These are phyloP conservation scores for Silene vulgaris DNA, from an alignment of 179 eudicot genomes.

Conservation along the genomic window DNA sequence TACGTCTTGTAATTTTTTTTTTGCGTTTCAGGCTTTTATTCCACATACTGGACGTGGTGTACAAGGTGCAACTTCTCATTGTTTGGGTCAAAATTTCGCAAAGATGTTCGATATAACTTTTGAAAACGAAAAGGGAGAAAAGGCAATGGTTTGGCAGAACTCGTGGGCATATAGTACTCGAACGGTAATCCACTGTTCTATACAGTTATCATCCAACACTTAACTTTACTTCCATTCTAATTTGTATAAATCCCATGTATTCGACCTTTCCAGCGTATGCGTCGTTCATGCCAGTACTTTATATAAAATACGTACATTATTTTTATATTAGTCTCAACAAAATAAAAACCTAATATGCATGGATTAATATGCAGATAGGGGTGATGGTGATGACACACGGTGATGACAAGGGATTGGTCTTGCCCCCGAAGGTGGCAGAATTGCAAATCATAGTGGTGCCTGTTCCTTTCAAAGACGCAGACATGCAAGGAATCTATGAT, in stretches of 20 bases:
- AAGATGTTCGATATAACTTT: constrained; percentile 94
- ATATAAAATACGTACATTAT: neutral
- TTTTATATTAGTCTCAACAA: neutral
- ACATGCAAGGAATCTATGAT: constrained; percentile 49
- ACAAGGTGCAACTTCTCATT: constrained; percentile 99
- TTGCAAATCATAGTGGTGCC: constrained; percentile 87
- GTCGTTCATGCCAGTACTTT: neutral
- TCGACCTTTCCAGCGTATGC: neutral
- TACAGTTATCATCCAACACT: neutral
- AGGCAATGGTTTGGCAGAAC: constrained; percentile 97
- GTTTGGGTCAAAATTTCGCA: constrained; percentile 96
- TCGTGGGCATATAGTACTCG: constrained; percentile 97
- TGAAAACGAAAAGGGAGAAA: constrained; percentile 88
- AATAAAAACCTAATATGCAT: neutral
- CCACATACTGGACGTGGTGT: constrained; percentile 94
- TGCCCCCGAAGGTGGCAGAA: constrained; percentile 91
- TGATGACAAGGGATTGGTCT: constrained; percentile 87
- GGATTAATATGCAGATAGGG: constrained; percentile 57
- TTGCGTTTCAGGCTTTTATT: constrained; percentile 62
- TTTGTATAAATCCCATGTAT: neutral
- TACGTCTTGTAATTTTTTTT: neutral
- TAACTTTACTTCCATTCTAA: neutral
- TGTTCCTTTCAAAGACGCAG: constrained; percentile 91
- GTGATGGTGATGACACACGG: constrained; percentile 99
- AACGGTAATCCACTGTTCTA: constrained; percentile 31